Percentiles rank a stretch among this genome's conserved stretches.
phyloP scores from a whole-genome alignment of 352 stramenopile genomes.

The Phytophthora cajani region DNA sequence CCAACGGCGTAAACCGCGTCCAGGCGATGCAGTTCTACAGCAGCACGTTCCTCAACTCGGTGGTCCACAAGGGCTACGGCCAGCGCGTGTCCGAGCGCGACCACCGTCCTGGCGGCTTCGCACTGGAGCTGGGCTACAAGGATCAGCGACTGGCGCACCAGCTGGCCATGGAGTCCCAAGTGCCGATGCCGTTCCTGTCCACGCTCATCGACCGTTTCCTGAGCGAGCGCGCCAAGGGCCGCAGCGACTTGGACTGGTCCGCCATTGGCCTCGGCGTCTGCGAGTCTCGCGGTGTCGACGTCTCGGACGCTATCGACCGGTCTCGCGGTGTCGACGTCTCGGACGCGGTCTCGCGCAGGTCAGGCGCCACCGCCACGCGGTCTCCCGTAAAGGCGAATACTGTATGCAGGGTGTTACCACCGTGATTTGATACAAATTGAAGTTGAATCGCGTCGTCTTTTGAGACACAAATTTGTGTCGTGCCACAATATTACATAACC shows the following conservation, averaged over 20 bases:
- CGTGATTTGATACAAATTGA: constrained; percentile 29
- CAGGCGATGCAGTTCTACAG: constrained; percentile 82
- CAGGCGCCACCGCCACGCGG: constrained; percentile 9
- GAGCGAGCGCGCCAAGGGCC: constrained; percentile 62
- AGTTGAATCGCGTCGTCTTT: constrained; percentile 11
- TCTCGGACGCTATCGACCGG: constrained; percentile 32
- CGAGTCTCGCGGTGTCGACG: constrained; percentile 65
- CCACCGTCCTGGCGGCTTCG: constrained; percentile 74
- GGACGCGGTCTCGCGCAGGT: constrained; percentile 32
- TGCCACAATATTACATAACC: not conserved
- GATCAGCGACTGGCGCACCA: constrained; percentile 70
- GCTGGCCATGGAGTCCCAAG: constrained; percentile 53
- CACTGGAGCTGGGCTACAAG: constrained; percentile 78
- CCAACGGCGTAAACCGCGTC: constrained; percentile 75
- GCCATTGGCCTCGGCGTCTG: constrained; percentile 69
- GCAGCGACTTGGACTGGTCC: constrained; percentile 78
- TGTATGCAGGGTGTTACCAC: not conserved
- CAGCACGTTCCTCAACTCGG: constrained; percentile 81
- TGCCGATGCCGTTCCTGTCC: constrained; percentile 84
- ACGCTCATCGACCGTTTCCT: constrained; percentile 75
- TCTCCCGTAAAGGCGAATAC: not conserved
- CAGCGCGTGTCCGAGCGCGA: constrained; percentile 79
- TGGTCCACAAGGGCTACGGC: constrained; percentile 85
- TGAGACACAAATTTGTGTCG: constrained; percentile 6
- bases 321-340: constrained; percentile 61